A percentile compares a stretch with the other conserved stretches of the same genome.
These are phyloP conservation scores for Alternaria sp. DNA, from an alignment of 2,329 filamentous ascomycete species.

Conservation along the genomic window DNA sequence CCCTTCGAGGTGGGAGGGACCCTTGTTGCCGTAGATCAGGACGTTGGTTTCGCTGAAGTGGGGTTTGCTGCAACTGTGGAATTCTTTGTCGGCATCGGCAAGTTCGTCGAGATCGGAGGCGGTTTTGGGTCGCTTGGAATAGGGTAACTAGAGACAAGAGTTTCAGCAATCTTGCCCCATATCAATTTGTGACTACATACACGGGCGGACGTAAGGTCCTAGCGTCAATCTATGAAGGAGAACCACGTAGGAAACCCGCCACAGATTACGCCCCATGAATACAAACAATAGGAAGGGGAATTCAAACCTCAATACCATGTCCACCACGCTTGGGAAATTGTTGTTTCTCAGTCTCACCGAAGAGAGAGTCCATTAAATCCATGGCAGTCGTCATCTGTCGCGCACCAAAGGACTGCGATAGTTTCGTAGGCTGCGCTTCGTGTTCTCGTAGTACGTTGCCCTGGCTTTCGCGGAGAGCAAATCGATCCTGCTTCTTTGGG, in stretches of 20 bases:
- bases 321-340: conserved; percentile 60
- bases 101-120: conserved; percentile 69
- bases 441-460: conserved; percentile 62
- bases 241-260: conserved; percentile 43
- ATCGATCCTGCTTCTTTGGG: conserved; percentile 88
- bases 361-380: conserved; percentile 94
- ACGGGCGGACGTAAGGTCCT: conserved; percentile 39
- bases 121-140: conserved; percentile 78
- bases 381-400: conserved; percentile 85
- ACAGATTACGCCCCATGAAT: conserved; percentile 50
- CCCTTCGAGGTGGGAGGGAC: conserved; percentile 51
- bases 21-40: conserved; percentile 67
- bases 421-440: conserved; percentile 44
- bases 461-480: conserved; percentile 71
- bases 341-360: conserved; percentile 66
- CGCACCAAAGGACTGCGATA: conserved; percentile 35
- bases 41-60: conserved; percentile 79
- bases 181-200: conserved; percentile 55
- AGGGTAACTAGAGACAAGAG: conserved; percentile 74
- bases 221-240: conserved; percentile 42
- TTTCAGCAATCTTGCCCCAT: conserved; percentile 48
- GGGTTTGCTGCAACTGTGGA: conserved; percentile 77
- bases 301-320: conserved; percentile 89
- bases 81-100: conserved; percentile 68
- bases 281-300: conserved; percentile 51